Evolutionary conservation across 306 rosid species (phyloP).

Genomic region (Coriaria nepalensis): DNA sequence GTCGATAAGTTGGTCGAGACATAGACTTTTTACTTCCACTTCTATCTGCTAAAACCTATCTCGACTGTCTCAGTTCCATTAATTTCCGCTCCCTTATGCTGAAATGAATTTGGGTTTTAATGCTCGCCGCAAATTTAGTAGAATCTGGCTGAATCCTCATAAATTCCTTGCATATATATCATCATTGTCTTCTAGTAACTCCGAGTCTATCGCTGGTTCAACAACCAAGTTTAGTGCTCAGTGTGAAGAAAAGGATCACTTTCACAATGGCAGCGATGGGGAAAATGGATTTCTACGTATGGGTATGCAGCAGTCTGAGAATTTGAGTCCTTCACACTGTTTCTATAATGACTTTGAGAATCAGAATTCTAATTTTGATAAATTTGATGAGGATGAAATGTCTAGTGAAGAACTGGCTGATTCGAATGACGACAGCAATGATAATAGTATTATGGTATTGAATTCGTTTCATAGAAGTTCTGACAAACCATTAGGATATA

Average conservation of each 20-base stretch:
- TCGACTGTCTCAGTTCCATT: too few relatives aligned
- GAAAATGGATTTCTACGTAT: conserved; percentile 16
- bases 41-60: too few relatives aligned
- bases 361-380: conserved; percentile 8
- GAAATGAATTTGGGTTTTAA: too few relatives aligned
- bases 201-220: conserved; percentile 14
- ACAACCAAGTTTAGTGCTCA: conserved; percentile 12
- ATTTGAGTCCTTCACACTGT: conserved; percentile 18
- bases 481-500: conserved; percentile 13
- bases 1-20: too few relatives aligned
- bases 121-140: too few relatives aligned
- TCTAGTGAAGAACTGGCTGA: conserved; percentile 21
- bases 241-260: conserved; percentile 12
- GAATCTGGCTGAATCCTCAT: too few relatives aligned
- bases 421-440: conserved; percentile 16
- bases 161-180: conserved; percentile 24
- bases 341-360: conserved; percentile 7
- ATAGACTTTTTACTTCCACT: too few relatives aligned
- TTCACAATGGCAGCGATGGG: conserved; percentile 11
- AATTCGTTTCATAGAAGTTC: conserved; percentile 17
- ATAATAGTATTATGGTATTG: conserved; percentile 28
- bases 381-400: conserved; percentile 14
- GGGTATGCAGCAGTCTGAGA: conserved; percentile 23
- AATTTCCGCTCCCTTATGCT: too few relatives aligned
- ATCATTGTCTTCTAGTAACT: conserved; percentile 18